Conservation (phyloP, 306 rosid genomes). For the Prunus mongolica region DNA sequence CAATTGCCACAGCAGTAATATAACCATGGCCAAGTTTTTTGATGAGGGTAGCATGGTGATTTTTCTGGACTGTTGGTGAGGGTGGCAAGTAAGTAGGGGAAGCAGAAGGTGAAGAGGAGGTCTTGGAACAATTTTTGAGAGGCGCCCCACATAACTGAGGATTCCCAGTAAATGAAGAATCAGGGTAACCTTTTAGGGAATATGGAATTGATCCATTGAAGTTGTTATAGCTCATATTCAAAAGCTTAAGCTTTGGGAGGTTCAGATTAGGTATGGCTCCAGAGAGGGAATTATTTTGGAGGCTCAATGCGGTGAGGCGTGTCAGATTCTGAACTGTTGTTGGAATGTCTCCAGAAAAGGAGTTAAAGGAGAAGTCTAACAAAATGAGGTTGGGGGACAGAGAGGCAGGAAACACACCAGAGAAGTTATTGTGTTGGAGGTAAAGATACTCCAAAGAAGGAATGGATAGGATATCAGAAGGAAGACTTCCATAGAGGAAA, state of each 20-base stretch:
- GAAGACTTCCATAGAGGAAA: conserved; percentile 57
- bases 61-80: conserved; percentile 30
- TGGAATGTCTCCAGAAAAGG: conserved; percentile 62
- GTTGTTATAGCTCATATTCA: conserved; percentile 65
- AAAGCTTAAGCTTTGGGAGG: conserved; percentile 47
- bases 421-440: conserved; percentile 66
- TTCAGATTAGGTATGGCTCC: conserved; percentile 62
- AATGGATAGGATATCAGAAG: conserved; percentile 57
- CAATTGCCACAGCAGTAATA: conserved; percentile 51
- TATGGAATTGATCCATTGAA: conserved; percentile 66
- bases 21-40: conserved; percentile 39
- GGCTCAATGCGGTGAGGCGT: conserved; percentile 46
- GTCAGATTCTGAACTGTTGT: conserved; percentile 52
- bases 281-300: conserved; percentile 61
- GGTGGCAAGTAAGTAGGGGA: conserved; percentile 24
- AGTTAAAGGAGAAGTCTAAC: conserved; percentile 60
- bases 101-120: conserved; percentile 48
- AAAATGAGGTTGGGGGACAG: conserved; percentile 52
- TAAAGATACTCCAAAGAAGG: conserved; percentile 56
- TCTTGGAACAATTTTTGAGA: conserved; percentile 43
- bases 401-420: conserved; percentile 55
- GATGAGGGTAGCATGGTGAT: conserved; percentile 30
- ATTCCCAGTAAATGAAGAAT: conserved; percentile 62
- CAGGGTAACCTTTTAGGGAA: conserved; percentile 51
- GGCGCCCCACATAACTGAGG: conserved; percentile 65